Conservation (phyloP, 495 filamentous ascomycete genomes). For the Podospora sp. region DNA sequence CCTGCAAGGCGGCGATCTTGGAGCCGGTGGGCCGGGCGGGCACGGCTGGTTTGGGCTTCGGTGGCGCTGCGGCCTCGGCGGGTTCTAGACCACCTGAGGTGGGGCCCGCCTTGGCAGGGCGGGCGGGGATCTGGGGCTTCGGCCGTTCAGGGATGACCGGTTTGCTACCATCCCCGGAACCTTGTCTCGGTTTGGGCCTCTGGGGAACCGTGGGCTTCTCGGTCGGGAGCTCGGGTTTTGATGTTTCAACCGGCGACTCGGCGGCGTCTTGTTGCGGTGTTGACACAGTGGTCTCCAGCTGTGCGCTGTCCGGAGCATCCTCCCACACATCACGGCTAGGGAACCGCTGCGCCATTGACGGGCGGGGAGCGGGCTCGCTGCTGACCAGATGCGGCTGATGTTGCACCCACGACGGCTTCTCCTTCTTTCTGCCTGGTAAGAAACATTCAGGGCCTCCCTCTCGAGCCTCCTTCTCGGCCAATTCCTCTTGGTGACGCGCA, state of each 20-base stretch:
- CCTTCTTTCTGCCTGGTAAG: conserved; percentile 51
- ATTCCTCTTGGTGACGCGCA: conserved; percentile 56
- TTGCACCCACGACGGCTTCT: conserved; percentile 49
- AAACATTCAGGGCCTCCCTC: conserved; percentile 44
- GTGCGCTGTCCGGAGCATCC: conserved; percentile 82
- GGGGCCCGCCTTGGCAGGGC: conserved; percentile 61
- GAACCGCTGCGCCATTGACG: conserved; percentile 68
- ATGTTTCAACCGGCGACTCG: conserved; percentile 29
- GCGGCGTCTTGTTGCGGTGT: conserved; percentile 58
- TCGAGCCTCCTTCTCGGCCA: conserved; percentile 53
- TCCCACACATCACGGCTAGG: conserved; percentile 97
- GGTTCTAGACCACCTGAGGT: conserved; percentile 37
- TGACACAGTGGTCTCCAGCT: conserved; percentile 78
- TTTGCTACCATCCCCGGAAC: conserved; percentile 49
- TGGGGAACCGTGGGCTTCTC: conserved; percentile 49
- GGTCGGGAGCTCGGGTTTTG: conserved; percentile 39
- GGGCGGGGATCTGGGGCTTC: conserved; percentile 77
- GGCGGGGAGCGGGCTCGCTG: conserved; percentile 52
- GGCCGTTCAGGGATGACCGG: conserved; percentile 59
- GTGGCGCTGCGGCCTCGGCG: conserved; percentile 45
- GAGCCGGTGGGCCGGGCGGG: conserved; percentile 77
- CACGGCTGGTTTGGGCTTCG: conserved; percentile 72
- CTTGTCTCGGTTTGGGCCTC: conserved; percentile 45
- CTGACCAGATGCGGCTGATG: conserved; percentile 45
- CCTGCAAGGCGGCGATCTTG: conserved; percentile 89